phyloP scores from a whole-genome alignment of 1,139 yeast genomes.

The Pichia sp. region DNA sequence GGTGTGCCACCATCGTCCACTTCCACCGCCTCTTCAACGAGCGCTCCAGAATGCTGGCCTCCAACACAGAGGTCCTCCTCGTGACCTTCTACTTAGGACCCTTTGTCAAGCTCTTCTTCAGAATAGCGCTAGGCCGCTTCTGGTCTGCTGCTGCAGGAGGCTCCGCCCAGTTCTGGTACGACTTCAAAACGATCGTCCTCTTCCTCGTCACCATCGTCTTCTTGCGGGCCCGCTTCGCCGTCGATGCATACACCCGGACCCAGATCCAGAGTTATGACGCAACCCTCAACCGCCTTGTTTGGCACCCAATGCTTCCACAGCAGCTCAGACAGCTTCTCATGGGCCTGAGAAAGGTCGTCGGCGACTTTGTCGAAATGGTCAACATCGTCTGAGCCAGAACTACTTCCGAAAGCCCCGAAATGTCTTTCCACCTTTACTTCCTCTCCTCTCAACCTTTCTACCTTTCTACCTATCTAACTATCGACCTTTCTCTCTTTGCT shows the following conservation, averaged over 20 bases:
- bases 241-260: slow-evolving; percentile 40
- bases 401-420: background rate
- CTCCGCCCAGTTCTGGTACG: slow-evolving; percentile 18
- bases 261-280: slow-evolving; percentile 41
- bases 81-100: slow-evolving; percentile 27
- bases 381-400: slow-evolving; percentile 7
- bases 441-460: background rate
- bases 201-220: slow-evolving; percentile 38
- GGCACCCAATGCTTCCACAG: slow-evolving; percentile 28
- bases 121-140: slow-evolving; percentile 27
- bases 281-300: slow-evolving; percentile 32
- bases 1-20: slow-evolving; percentile 29
- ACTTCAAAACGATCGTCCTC: slow-evolving; percentile 28
- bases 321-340: slow-evolving; percentile 15
- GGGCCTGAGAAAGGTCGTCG: slow-evolving; percentile 15
- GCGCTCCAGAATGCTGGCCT: slow-evolving; percentile 44
- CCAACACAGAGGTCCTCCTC: slow-evolving; percentile 42
- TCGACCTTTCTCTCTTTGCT: background rate
- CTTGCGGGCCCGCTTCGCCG: slow-evolving; percentile 43
- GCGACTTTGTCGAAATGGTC: slow-evolving; percentile 18
- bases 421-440: background rate
- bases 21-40: slow-evolving; percentile 43
- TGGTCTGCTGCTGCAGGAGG: slow-evolving; percentile 19
- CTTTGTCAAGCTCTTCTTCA: slow-evolving; percentile 21
- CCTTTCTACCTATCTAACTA: no score